A percentile compares a stretch with the other conserved stretches of the same genome.
Conservation (phyloP, 768 basidiomycete species). For the Auricularia sp. region DNA sequence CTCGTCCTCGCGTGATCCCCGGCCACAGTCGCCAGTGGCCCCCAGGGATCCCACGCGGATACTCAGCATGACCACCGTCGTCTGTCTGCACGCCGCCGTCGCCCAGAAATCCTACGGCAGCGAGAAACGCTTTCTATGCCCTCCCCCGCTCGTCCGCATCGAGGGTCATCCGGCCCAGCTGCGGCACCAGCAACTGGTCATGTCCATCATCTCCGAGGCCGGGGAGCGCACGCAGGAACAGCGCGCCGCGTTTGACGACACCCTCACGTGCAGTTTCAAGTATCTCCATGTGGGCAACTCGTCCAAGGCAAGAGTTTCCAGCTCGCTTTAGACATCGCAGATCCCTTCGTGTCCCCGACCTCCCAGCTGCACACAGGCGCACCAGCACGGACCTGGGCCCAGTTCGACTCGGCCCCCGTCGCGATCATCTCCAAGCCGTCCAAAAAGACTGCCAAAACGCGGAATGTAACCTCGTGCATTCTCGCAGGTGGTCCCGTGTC, state of each 20-base stretch:
- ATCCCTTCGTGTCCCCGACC: slow-evolving; percentile 36
- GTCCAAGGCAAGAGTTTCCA: slow-evolving; percentile 87
- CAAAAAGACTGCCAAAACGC: slow-evolving; percentile 93
- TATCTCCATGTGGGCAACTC: slow-evolving; percentile 83
- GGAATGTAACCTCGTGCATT: slow-evolving; percentile 85
- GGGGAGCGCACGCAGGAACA: slow-evolving; percentile 80
- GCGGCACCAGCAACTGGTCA: slow-evolving; percentile 68
- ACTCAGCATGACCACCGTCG: slow-evolving; percentile 83
- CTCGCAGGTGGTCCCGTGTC: slow-evolving; percentile 82
- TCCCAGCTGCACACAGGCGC: slow-evolving; percentile 25
- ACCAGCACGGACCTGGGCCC: slow-evolving; percentile 64
- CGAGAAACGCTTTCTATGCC: slow-evolving; percentile 90
- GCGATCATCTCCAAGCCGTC: slow-evolving; percentile 95
- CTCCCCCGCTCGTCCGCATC: slow-evolving; percentile 87
- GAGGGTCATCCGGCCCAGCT: slow-evolving; percentile 82
- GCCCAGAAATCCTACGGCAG: slow-evolving; percentile 95
- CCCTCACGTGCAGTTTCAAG: slow-evolving; percentile 83
- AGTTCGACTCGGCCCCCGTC: slow-evolving; percentile 85
- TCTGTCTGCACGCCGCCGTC: slow-evolving; percentile 84
- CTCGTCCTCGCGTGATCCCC: not conserved
- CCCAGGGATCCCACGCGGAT: slow-evolving; percentile 61
- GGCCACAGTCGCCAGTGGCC: not conserved
- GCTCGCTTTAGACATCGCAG: slow-evolving; percentile 74
- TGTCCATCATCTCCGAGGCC: slow-evolving; percentile 76
- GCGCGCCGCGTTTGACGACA: slow-evolving; percentile 71